Base-by-base conservation (phyloP, 768 basidiomycete genomes). In the Dictyophora rubrovolvata region DNA sequence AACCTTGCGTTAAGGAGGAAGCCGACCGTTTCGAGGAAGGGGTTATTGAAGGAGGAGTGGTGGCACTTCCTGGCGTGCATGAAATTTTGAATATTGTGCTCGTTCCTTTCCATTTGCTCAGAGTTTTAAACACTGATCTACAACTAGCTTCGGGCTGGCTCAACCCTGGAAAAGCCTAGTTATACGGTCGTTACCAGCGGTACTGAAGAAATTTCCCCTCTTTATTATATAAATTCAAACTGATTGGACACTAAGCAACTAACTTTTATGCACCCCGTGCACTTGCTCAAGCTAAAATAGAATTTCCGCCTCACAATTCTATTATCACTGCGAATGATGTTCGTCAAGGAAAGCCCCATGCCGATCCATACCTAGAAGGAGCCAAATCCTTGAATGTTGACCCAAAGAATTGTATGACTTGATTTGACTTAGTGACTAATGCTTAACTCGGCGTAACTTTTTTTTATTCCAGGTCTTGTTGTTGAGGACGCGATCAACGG, bases 401-500 rank as follows among this genome's bases (percentile, higher is more conserved):
- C 52, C 74, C 84, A 1, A 70, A 69, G 20, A 80, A 80, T 53
- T 91, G 87, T 83, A 53, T 59, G 80, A 65, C 23, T 37, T 36
- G 14, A 42, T 17, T 22, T 42, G 22, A 16, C 17, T 28, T 36
- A 48, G 5, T 42, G 18, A n/a, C 17, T 48, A 23, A 9, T 9
- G n/a, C 46, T 22, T 48, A 48, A 56, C 18, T 12, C 2, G n/a
- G 11, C 51, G 14, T 49, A 16, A n/a, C 22, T 28, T 20, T 33
- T 28, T 20, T 33, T n/a, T 11, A 10, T 17, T 23, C 16, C 63
- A 90, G 88, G 87, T 65, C 75, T 95, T 60, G 93, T 95, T 8
- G 77, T 96, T 2, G 92, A 94, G 65, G 93, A 96, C 66, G 92
- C 93, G 1, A 86, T 91, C 4, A 85, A 89, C 14, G 93, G 93